Evolutionary conservation across 2,329 filamentous ascomycete species (phyloP).

Genomic region (Apiospora pterosperma): DNA sequence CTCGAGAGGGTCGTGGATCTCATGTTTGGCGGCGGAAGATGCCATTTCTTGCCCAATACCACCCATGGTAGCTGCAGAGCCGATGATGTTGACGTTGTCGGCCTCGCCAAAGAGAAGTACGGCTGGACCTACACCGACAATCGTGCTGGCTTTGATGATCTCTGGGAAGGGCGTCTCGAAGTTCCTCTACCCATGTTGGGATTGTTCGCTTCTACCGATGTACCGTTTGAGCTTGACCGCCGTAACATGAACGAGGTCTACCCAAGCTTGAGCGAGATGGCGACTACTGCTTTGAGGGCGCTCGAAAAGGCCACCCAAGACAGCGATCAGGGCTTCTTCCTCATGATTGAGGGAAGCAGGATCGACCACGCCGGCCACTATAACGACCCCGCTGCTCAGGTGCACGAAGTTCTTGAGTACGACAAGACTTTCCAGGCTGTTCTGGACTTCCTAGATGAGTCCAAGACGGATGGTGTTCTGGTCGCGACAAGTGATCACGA

Average conservation of each 20-base stretch:
- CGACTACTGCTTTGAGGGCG: conserved; percentile 73
- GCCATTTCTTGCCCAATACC: conserved; percentile 85
- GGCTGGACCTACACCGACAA: conserved; percentile 78
- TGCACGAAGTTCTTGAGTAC: conserved; percentile 92
- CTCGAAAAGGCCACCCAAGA: conserved; percentile 78
- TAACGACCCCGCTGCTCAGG: conserved; percentile 80
- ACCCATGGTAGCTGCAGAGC: conserved; percentile 76
- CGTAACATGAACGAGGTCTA: conserved; percentile 74
- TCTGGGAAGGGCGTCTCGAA: conserved; percentile 60
- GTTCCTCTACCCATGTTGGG: conserved; percentile 80
- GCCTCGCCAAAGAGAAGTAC: conserved; percentile 67
- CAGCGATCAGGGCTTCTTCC: conserved; percentile 90
- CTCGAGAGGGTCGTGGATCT: conserved; percentile 86
- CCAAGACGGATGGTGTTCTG: conserved; percentile 71
- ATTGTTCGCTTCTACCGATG: conserved; percentile 76
- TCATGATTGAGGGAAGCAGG: conserved; percentile 96
- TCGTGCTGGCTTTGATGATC: conserved; percentile 70
- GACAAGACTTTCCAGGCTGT: conserved; percentile 82
- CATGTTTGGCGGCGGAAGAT: conserved; percentile 88
- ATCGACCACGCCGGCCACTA: conserved; percentile 93
- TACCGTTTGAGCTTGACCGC: conserved; percentile 93
- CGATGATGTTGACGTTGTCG: conserved; percentile 74
- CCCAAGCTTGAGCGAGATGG: conserved; percentile 90
- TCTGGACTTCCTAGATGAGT: conserved; percentile 77
- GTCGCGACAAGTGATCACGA: conserved; percentile 95